Percentiles rank a stretch among this genome's conserved stretches.
These are phyloP conservation scores for Globisporangium mamillatum DNA, from an alignment of 352 stramenopile species.

Conservation along the genomic window DNA sequence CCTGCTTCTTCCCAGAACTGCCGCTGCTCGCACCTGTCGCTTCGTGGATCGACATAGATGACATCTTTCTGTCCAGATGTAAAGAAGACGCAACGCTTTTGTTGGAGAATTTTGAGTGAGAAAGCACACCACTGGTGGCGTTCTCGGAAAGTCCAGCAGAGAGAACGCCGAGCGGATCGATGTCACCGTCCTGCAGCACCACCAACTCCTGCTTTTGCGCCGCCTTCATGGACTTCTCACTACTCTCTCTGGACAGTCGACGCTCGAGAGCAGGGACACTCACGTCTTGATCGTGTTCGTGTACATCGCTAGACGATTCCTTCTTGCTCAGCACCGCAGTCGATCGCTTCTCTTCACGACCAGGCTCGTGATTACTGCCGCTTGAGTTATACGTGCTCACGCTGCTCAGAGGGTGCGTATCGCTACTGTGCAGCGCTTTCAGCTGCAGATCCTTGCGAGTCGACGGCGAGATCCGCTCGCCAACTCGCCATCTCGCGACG, in stretches of 20 bases:
- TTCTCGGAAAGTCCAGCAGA: constrained; percentile 28
- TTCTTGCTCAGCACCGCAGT: constrained; percentile 1
- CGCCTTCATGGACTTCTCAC: neutral
- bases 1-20: constrained; percentile 2
- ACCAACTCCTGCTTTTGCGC: constrained; percentile 42
- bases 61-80: constrained; percentile 7
- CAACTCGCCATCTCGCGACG: constrained; percentile 39
- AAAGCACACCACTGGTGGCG: neutral
- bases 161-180: constrained; percentile 65
- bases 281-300: neutral
- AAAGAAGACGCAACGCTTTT: neutral
- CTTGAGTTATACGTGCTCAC: neutral
- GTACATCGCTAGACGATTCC: neutral
- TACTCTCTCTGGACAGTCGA: neutral
- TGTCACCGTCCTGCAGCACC: constrained; percentile 58
- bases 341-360: constrained; percentile 7
- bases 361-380: neutral
- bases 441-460: constrained; percentile 27
- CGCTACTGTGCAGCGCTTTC: constrained; percentile 22
- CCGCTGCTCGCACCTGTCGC: neutral
- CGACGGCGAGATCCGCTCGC: constrained; percentile 25
- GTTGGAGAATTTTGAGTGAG: neutral
- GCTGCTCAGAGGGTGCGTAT: constrained; percentile 44
- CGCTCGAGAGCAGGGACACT: neutral
- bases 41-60: constrained; percentile 6